Percentiles rank a stretch among this genome's conserved stretches.
phyloP scores from a whole-genome alignment of 75 land plant species.

The Pinus taeda region DNA sequence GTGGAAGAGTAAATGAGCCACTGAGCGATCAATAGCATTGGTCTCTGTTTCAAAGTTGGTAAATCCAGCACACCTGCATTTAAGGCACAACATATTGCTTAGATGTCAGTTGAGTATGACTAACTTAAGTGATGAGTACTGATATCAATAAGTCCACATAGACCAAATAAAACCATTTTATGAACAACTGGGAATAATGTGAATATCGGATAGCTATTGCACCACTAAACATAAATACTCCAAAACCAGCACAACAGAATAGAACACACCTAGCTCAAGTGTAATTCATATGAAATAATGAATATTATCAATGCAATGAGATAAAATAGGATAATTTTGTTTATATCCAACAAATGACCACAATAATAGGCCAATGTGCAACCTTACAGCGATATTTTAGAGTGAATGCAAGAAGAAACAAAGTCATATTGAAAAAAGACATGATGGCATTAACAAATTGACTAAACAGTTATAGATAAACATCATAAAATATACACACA shows the following conservation, averaged over 20 bases:
- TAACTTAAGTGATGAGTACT: not conserved
- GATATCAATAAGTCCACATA: not conserved
- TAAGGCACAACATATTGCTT: not conserved
- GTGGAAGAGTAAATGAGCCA: constrained; percentile 84
- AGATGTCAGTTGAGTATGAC: not conserved
- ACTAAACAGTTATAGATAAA: not conserved
- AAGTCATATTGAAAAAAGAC: not conserved
- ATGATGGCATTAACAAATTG: not conserved
- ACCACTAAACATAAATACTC: not conserved
- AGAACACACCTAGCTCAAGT: not conserved
- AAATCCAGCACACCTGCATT: constrained; percentile 29
- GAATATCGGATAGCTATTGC: not conserved
- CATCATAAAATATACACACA: not conserved
- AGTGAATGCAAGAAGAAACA: not conserved
- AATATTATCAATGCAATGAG: no score
- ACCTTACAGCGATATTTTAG: not conserved
- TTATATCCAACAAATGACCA: no score
- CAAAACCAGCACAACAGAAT: not conserved
- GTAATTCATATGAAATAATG: no score
- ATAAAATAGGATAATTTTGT: no score
- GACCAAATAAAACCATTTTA: constrained; percentile 2
- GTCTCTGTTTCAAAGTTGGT: constrained; percentile 67
- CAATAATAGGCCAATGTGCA: not conserved
- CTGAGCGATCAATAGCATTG: constrained; percentile 80
- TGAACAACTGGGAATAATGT: not conserved